Evolutionary conservation across 192 early-diverging fungal species (phyloP).

Genomic region (Dissophora globulifera): DNA sequence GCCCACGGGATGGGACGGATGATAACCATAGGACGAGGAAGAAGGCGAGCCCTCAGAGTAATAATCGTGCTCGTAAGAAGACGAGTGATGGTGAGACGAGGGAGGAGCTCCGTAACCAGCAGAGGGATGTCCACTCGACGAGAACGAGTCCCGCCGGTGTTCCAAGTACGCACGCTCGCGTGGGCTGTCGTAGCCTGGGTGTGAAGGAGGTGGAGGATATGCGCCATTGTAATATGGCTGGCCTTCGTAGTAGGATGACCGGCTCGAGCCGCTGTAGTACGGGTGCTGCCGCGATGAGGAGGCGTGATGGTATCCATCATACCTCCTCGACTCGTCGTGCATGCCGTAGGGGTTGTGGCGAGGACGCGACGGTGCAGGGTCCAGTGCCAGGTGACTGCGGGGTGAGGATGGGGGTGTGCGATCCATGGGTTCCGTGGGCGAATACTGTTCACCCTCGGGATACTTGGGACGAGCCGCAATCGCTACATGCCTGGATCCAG

Average conservation of each 20-base stretch:
- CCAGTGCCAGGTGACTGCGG: neutral
- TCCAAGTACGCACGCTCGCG: slow-evolving; percentile 4
- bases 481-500: slow-evolving; percentile 4
- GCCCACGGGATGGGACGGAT: slow-evolving; percentile 33
- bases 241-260: slow-evolving; percentile 3
- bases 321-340: neutral
- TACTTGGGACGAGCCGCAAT: slow-evolving; percentile 20
- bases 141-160: too few species aligned
- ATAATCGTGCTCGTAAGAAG: slow-evolving; percentile 18
- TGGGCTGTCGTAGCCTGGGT: neutral
- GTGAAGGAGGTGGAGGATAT: slow-evolving; percentile 1
- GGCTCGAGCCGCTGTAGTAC: slow-evolving; percentile 8
- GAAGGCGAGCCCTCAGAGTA: slow-evolving; percentile 18
- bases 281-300: slow-evolving; percentile 10
- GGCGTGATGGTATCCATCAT: slow-evolving; percentile 1
- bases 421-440: slow-evolving; percentile 18
- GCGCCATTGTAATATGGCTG: slow-evolving; percentile 3
- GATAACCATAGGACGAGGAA: slow-evolving; percentile 4
- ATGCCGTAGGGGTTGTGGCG: slow-evolving; percentile 9
- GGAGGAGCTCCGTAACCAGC: too few species aligned
- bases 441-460: neutral
- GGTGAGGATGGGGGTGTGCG: slow-evolving; percentile 42
- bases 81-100: neutral
- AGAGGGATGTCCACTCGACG: too few species aligned
- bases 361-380: slow-evolving; percentile 15